Evolutionary conservation across 2,329 filamentous ascomycete genomes (phyloP).

Genomic region (Claviceps sp.): DNA sequence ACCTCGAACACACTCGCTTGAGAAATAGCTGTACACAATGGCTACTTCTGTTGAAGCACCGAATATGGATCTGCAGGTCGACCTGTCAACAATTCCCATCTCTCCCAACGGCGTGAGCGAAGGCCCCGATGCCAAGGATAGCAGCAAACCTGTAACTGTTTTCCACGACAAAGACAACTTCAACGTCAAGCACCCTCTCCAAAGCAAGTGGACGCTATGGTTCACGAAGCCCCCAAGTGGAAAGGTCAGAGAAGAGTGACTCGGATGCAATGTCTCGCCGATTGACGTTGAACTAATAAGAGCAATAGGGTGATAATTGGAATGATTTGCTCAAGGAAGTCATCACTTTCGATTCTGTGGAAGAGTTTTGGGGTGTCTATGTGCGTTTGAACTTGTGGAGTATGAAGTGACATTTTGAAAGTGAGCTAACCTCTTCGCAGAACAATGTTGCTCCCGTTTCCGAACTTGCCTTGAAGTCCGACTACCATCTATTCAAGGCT

Average conservation of each 20-base stretch:
- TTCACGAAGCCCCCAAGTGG: constrained; percentile 96
- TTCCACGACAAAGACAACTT: constrained; percentile 99
- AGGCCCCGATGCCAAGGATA: constrained; percentile 32
- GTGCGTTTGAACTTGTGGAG: constrained; percentile 41
- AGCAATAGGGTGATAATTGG: constrained; percentile 85
- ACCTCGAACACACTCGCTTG: background rate
- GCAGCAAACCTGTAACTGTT: constrained; percentile 67
- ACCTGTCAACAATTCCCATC: constrained; percentile 55
- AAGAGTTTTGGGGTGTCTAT: constrained; percentile 99
- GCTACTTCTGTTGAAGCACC: constrained; percentile 20
- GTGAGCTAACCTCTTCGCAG: constrained; percentile 31
- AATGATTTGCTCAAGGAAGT: constrained; percentile 96
- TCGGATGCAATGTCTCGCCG: background rate
- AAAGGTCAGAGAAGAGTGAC: constrained; percentile 48
- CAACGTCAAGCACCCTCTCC: constrained; percentile 96
- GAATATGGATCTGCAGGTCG: constrained; percentile 42
- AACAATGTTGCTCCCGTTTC: constrained; percentile 98
- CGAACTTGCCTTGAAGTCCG: constrained; percentile 90
- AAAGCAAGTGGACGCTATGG: constrained; percentile 98
- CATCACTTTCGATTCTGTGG: constrained; percentile 95
- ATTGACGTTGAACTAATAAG: constrained; percentile 2
- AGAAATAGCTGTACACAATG: constrained; percentile 17
- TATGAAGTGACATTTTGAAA: background rate
- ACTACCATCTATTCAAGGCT: constrained; percentile 98
- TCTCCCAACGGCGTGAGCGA: constrained; percentile 46